Evolutionary conservation across 352 stramenopile genomes (phyloP).

Genomic region (Phytophthora kernoviae): DNA sequence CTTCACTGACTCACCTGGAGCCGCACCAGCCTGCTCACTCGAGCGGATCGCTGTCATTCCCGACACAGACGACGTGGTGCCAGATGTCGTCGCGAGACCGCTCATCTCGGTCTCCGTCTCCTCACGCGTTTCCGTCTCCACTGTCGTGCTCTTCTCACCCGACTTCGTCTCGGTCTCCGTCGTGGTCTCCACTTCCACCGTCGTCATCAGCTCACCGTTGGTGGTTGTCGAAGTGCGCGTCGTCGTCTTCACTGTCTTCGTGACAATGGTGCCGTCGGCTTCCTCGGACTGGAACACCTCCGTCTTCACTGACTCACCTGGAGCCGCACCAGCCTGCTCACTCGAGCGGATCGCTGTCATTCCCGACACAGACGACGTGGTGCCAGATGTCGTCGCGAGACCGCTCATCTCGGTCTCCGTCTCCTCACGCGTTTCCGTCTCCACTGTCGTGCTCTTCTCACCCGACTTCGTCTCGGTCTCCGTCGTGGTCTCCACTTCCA

Average conservation of each 20-base stretch:
- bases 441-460: constrained; percentile 7
- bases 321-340: neutral
- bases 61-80: neutral
- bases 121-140: constrained; percentile 7
- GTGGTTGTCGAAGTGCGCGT: constrained; percentile 3
- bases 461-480: constrained; percentile 5
- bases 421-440: constrained; percentile 7
- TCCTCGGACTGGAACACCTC: constrained; percentile 10
- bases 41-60: neutral
- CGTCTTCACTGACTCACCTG: constrained; percentile 7
- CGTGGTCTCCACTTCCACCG: constrained; percentile 7
- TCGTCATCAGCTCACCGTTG: constrained; percentile 6
- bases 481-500: constrained; percentile 9
- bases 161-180: constrained; percentile 6
- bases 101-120: constrained; percentile 6
- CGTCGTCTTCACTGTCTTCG: constrained; percentile 9
- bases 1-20: constrained; percentile 4
- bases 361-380: neutral
- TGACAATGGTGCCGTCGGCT: constrained; percentile 6
- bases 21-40: neutral
- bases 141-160: constrained; percentile 6
- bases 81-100: neutral
- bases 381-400: neutral
- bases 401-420: constrained; percentile 1
- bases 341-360: neutral